Conservation (phyloP, 139 green algal species). For the Chlamydomonas sp. region DNA sequence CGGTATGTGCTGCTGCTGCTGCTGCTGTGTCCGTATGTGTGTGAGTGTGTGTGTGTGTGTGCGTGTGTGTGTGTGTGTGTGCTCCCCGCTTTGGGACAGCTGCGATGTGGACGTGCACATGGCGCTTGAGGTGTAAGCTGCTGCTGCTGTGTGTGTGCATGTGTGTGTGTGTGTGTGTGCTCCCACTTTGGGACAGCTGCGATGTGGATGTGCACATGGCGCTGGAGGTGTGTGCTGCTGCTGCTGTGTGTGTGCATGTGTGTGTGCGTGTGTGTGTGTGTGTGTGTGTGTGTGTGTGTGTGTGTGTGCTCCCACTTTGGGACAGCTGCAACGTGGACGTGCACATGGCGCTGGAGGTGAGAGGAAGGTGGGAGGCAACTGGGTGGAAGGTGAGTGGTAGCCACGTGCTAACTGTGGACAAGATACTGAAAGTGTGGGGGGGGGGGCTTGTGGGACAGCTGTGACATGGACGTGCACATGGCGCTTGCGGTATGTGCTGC, state of each 20-base stretch:
- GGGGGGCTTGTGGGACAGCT: not conserved
- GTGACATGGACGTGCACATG: not conserved
- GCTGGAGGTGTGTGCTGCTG: constrained; percentile 27
- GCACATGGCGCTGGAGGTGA: not conserved
- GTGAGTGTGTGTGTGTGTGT: no score
- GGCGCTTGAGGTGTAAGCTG: no score
- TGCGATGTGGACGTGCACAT: no score
- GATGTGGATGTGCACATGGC: constrained; percentile 52
- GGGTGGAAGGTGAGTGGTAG: not conserved
- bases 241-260: no score
- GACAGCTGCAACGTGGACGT: not conserved
- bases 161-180: constrained; percentile 25
- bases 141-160: no score
- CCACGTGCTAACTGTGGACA: not conserved
- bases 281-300: not conserved
- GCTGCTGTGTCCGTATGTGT: no score
- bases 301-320: no score
- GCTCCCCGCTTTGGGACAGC: no score
- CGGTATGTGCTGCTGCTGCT: no score
- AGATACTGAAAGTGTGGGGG: not conserved
- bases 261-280: not conserved
- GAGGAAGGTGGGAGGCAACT: not conserved
- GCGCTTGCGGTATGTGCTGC: not conserved
- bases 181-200: constrained; percentile 54
- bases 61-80: no score